Percentiles rank a stretch among this genome's conserved stretches.
phyloP scores from a whole-genome alignment of 2,329 filamentous ascomycete species.

The Claviceps spartinae region DNA sequence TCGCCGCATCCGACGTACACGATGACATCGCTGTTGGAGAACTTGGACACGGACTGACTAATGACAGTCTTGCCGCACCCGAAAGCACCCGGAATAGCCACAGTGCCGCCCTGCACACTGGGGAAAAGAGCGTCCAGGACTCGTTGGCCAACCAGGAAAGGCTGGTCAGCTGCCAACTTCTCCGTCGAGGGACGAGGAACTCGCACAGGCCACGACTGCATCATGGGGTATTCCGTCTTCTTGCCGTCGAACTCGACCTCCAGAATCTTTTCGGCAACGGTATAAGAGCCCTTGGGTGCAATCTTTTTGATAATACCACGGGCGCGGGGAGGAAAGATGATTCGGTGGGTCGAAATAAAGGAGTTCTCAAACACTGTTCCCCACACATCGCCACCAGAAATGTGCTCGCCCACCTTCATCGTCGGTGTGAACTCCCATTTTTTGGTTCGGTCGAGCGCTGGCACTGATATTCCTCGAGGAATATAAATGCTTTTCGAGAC shows the following conservation, averaged over 20 bases:
- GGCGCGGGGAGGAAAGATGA: conserved; percentile 79
- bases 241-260: conserved; percentile 96
- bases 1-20: conserved; percentile 90
- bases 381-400: conserved; percentile 92
- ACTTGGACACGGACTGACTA: conserved; percentile 95
- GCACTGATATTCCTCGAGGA: conserved; percentile 79
- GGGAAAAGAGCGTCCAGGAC: conserved; percentile 95
- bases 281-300: conserved; percentile 80
- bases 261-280: conserved; percentile 83
- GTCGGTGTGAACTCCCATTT: conserved; percentile 93
- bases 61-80: conserved; percentile 99
- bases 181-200: conserved; percentile 85
- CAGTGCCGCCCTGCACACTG: conserved; percentile 89
- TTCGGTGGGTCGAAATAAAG: conserved; percentile 83
- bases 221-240: conserved; percentile 91
- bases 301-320: conserved; percentile 88
- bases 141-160: conserved; percentile 92
- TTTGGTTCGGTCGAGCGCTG: conserved; percentile 77
- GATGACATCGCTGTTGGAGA: conserved; percentile 98
- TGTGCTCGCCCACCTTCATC: conserved; percentile 91
- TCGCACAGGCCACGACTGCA: conserved; percentile 97
- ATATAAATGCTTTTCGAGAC: conserved; percentile 87
- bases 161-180: conserved; percentile 77
- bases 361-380: conserved; percentile 93
- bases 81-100: conserved; percentile 96